Percentiles rank a stretch among this genome's conserved stretches.
Evolutionary conservation across 2,329 filamentous ascomycete species (phyloP).

Genomic region (Arthrobotrys musiformis): DNA sequence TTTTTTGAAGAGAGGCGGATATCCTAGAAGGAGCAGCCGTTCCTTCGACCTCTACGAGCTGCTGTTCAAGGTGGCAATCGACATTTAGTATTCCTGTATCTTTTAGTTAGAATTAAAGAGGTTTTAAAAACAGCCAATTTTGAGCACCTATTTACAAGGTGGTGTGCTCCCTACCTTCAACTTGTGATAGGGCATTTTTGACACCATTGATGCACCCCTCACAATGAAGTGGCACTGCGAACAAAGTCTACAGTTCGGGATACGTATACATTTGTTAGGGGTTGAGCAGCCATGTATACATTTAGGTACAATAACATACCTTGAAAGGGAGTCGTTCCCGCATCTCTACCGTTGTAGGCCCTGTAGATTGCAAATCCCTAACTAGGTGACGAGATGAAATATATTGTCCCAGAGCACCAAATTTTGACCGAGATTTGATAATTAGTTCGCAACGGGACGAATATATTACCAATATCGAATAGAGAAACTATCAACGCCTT

Average conservation of each 20-base stretch:
- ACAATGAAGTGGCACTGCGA: conserved; percentile 93
- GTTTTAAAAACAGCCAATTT: not conserved
- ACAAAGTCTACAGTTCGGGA: conserved; percentile 76
- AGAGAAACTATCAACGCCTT: no score
- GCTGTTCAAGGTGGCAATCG: conserved; percentile 81
- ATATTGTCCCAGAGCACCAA: no score
- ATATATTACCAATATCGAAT: no score
- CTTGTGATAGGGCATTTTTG: conserved; percentile 78
- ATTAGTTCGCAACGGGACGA: no score
- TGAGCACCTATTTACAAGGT: not conserved
- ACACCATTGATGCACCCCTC: conserved; percentile 88
- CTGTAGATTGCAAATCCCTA: no score
- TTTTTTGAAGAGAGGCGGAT: conserved; percentile 85
- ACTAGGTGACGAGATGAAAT: no score
- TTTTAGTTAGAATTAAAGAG: not conserved
- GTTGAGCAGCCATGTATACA: not conserved
- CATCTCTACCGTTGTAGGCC: not conserved
- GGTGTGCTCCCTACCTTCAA: conserved; percentile 69
- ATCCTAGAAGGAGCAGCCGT: conserved; percentile 90
- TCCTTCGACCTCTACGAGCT: conserved; percentile 85
- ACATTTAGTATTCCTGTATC: conserved; percentile 79
- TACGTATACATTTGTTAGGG: not conserved
- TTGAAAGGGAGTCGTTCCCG: conserved; percentile 24
- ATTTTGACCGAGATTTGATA: no score
- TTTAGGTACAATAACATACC: not conserved